A percentile compares a stretch with the other conserved stretches of the same genome.
Evolutionary conservation across 495 filamentous ascomycete genomes (phyloP).

Genomic region (Penicillium diatomitis): DNA sequence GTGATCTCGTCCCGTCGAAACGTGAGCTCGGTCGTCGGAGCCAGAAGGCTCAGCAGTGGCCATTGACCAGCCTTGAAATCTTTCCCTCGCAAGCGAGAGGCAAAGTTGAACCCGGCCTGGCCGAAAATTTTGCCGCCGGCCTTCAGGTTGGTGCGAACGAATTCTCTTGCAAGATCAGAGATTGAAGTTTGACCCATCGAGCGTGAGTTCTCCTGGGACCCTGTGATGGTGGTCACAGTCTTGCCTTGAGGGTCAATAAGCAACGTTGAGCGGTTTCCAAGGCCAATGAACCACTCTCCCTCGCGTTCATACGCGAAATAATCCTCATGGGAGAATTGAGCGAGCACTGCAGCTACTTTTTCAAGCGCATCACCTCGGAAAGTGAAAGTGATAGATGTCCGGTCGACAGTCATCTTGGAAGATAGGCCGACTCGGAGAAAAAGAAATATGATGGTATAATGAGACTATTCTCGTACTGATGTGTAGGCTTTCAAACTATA

Average conservation of each 20-base stretch:
- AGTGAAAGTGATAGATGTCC: constrained; percentile 1
- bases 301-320: constrained; percentile 10
- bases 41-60: constrained; percentile 8
- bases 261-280: constrained; percentile 7
- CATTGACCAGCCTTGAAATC: constrained; percentile 4
- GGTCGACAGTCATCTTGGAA: not conserved
- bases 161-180: constrained; percentile 3
- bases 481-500: too few relatives aligned
- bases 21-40: constrained; percentile 3
- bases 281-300: constrained; percentile 6
- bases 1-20: constrained; percentile 1
- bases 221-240: not conserved
- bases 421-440: not conserved
- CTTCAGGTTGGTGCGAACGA: constrained; percentile 1
- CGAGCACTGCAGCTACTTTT: not conserved
- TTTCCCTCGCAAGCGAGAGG: constrained; percentile 3
- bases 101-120: constrained; percentile 12
- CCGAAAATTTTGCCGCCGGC: constrained; percentile 3
- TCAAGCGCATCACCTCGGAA: not conserved
- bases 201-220: not conserved
- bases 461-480: too few relatives aligned
- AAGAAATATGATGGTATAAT: not conserved
- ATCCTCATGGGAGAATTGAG: not conserved
- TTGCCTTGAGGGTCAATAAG: constrained; percentile 5
- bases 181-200: not conserved